Evolutionary conservation across 2,329 filamentous ascomycete species (phyloP), one percentile per base, ranked within the genome.

Genomic region (Colletotrichum kahawae): DNA sequence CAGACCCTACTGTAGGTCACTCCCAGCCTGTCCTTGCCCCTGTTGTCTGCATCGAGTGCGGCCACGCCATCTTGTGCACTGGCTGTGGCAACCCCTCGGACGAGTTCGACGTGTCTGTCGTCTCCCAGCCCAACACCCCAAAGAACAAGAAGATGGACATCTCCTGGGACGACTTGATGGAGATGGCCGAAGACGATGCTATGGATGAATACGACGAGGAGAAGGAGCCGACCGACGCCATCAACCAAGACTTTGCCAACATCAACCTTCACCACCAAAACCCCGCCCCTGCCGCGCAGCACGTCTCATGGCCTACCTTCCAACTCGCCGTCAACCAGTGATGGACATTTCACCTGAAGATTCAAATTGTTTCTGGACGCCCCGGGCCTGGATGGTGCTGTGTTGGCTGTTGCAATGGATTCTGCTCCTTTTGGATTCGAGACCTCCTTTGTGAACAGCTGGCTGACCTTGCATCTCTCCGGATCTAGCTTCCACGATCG

Each of bases 1-100:
- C 95, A 82, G 97, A 99, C 91, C 97, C 97, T 86, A 99, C 97
- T 92, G 96, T 99, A 93, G 91, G 96, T 98, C 83, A 86, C 79
- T 79, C 84, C 82, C 82, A 84, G 82, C 80, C 81, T 78, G 57
- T 77, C 74, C 74, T 63, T 73, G 59, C 68, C 60, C 82, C 82
- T 77, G 78, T 84, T 72, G 77, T 86, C 75, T 91, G 88, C 82
- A 82, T 88, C 69, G 81, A 84, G 75, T 90, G 89, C 79, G 88
- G 88, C 77, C 71, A 77, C 70, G 79, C 87, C 76, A 83, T 90
- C 74, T 79, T 81, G 62, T 90, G 88, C 81, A 80, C 78, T 75
- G 81, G 79, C 31, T 89, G 88, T 76, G 81, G 81, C 43, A 77
- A 79, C 34, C 74, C 80, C 24, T 77, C 74, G 24, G 76, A 77